Base-by-base conservation (phyloP, 352 stramenopile genomes). In the Phytopythium mirpurense region DNA sequence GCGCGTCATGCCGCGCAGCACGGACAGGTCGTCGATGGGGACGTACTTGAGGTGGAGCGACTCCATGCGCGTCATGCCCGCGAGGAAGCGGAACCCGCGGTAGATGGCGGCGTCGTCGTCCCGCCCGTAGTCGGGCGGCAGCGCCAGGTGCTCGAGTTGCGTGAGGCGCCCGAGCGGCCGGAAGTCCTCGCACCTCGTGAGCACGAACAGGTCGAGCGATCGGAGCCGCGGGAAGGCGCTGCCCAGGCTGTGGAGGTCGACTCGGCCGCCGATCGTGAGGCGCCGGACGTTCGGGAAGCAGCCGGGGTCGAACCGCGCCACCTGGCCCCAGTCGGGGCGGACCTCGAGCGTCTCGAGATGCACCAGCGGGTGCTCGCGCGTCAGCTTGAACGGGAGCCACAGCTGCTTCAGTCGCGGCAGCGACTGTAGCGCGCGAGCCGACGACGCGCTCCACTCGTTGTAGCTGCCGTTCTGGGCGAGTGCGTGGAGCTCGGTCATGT, bases 1-100 rank as follows among this genome's bases (percentile, higher is more conserved):
- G 40, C 40, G 40, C 11, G 40, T 0, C 40, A 46, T 46, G 21
- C 9, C 40, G 5, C 9, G 12, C 19, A 46, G 40, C 40, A 46
- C 40, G 12, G 40, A 46, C 2, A 46, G 12, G 40, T 46, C 40
- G 3, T 46, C 21, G 23, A 46, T 46, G 3, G 40, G 40, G 4
- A 46, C 40, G 40, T 46, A 46, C 40, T 46, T 46, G 19, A 46
- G 26, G 40, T 46, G 40, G 9, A 46, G 40, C 40, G 40, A 46
- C 21, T 31, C 11, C 40, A 46, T 46, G 40, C 40, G 19, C 40
- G 40, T 46, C 40, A 46, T 46, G 5, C 40, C 40, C 23, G 40
- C 31, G 40, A 46, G 40, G 40, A 46, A 46, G 1, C 11, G 15
- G 23, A 46, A 46, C 11, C 40, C 40, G 21, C 10, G 40, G 40